Evolutionary conservation across 805 yeast species (phyloP), one percentile per base, ranked within the genome.

Genomic region (Candida schatavii): DNA sequence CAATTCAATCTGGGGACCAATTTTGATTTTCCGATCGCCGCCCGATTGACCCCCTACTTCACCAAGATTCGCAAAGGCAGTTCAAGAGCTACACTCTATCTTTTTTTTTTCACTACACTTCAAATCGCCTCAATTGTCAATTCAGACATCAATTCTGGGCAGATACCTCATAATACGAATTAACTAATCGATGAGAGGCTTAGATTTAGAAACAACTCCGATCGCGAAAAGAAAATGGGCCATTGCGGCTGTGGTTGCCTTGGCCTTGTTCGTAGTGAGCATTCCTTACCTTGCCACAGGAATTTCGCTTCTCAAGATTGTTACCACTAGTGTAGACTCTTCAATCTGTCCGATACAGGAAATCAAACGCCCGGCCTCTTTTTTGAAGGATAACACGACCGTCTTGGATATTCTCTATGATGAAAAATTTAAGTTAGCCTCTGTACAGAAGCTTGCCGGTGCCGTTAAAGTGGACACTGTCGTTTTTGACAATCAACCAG

Each of bases 381-480:
- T 60, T 47, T 42, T 53, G 3, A 20, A 42, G 2, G 62, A 62
- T 47, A 59, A 62, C 22, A 56, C 62, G 2, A 54, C 68, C 1
- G 57, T 70, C 3, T 30, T 60, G 4, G 46, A 44, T 18, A 69
- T 75, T 32, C 48, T 73, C 10, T 28, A 55, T 14, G 69, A 68
- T 46, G 57, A 52, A 1, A 44, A 40, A 0, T 73, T 63, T 48
- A 56, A 64, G 22, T 34, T 51, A 28, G 41, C 47, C 7, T 67
- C 77, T 0, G 68, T 66, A 6, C 52, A 48, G 9, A 71, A 66
- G 46, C 61, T 77, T 41, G 59, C 72, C 11, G 76, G 74, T 4
- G 83, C 87, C 2, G 72, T 84, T 13, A 66, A 68, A 49, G 68
- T 81, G 44, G 77, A 79, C 23, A 82, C 89, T 1, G 78, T 75